A percentile compares a stretch with the other conserved stretches of the same genome.
phyloP scores from a whole-genome alignment of 257 asterid genomes.

The Ligustrum vulgare region DNA sequence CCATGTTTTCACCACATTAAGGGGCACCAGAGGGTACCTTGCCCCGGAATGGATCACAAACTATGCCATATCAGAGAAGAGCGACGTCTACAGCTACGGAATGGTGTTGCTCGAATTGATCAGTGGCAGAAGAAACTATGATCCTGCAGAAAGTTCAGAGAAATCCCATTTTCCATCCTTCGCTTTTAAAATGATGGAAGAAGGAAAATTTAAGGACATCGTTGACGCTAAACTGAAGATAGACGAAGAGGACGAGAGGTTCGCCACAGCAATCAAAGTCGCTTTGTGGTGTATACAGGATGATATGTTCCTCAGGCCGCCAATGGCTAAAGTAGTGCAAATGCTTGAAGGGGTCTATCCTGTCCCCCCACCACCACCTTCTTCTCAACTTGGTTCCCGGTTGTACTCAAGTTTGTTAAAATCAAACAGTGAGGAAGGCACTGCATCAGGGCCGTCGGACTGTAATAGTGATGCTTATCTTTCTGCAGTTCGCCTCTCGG shows the following conservation, averaged over 20 bases:
- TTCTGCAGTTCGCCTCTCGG: constrained; percentile 86
- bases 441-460: constrained; percentile 87
- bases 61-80: constrained; percentile 91
- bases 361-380: constrained; percentile 70
- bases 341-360: constrained; percentile 89
- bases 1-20: constrained; percentile 73
- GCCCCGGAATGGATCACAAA: constrained; percentile 98
- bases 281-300: constrained; percentile 99
- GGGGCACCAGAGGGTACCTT: constrained; percentile 91
- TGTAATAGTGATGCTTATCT: constrained; percentile 73
- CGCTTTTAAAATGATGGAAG: constrained; percentile 85
- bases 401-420: constrained; percentile 59
- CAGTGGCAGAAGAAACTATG: constrained; percentile 84
- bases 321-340: constrained; percentile 90
- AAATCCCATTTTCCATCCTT: constrained; percentile 80
- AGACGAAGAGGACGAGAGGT: constrained; percentile 68
- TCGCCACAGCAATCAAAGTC: constrained; percentile 57
- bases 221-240: constrained; percentile 56
- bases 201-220: constrained; percentile 72
- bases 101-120: constrained; percentile 90
- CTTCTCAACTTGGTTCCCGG: constrained; percentile 62
- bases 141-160: constrained; percentile 57
- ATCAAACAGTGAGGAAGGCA: constrained; percentile 64
- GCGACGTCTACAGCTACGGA: constrained; percentile 90
- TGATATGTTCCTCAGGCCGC: constrained; percentile 76